Base-by-base conservation (phyloP, 495 filamentous ascomycete genomes). In the Hypoxylon intermedium region DNA sequence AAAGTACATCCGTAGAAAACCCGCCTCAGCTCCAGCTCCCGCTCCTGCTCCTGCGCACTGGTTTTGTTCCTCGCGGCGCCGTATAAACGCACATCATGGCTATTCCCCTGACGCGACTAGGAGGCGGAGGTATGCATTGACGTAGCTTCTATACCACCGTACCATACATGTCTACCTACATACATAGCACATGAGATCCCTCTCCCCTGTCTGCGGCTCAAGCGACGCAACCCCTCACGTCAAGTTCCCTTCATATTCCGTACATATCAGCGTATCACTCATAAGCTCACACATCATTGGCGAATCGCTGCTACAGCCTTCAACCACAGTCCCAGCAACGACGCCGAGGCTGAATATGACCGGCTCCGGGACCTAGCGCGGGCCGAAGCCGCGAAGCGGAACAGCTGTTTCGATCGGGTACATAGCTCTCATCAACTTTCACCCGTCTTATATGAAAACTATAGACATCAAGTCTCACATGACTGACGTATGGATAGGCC, bases 331-430 rank as follows among this genome's bases (percentile, higher is more conserved):
- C 79, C 84, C 50, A 85, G 80, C 72, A 67, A 69, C 58, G 80
- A 86, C 53, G 82, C 87, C 36, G 92, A 98, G 75, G 81, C 81
- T 54, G 93, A 97, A 76, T 98, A 97, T 76, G 92, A 97, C 66
- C 92, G 91, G 26, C 83, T 98, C 6, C 91, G 94, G 58, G 83
- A 84, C 54, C 86, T 95, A 18, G 94, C 93, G 9, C 85, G 87
- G 48, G 80, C 84, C 62, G 92, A 95, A 75, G 89, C 85, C 43
- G 79, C 78, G 21, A 90, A 93, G 77, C 87, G 88, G 65, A 81
- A 81, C 26, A 79, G 79, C 21, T 96, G 90, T 75, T 91, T 93
- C 66, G 83, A 89, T 57, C 78, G 79, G 70, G 89, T 91, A 79
- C 26, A 49, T 38, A 15, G 13, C 44, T 9, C 51, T 30, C 30